phyloP scores from a whole-genome alignment of 2,329 filamentous ascomycete genomes.

The Neofusicoccum umdonicola region DNA sequence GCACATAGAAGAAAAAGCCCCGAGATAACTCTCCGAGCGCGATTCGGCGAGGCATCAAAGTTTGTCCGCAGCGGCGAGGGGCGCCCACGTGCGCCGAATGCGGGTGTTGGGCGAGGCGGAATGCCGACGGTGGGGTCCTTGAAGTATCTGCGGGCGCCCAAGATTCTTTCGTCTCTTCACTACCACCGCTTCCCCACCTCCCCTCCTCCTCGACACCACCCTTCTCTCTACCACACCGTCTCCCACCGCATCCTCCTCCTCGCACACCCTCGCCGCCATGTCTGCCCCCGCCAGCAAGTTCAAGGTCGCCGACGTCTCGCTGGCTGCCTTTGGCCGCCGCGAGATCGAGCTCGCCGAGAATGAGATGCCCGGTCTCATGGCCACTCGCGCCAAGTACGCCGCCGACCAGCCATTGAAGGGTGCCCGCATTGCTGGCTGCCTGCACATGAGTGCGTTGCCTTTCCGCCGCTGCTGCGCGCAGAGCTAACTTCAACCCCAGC shows the following conservation, averaged over 20 bases:
- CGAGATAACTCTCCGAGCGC: background rate
- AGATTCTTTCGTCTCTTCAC: constrained; percentile 9
- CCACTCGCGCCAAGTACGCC: constrained; percentile 88
- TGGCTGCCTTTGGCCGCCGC: constrained; percentile 97
- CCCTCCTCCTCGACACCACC: background rate
- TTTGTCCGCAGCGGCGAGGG: background rate
- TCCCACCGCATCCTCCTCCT: constrained; percentile 20
- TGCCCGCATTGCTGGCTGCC: constrained; percentile 93
- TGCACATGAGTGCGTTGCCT: constrained; percentile 82
- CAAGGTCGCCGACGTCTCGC: constrained; percentile 97
- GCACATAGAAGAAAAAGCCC: background rate
- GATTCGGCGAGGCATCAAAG: background rate
- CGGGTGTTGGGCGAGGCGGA: background rate
- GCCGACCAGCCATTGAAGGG: constrained; percentile 89
- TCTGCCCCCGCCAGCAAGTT: constrained; percentile 83
- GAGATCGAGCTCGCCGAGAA: constrained; percentile 97
- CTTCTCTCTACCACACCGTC: constrained; percentile 20
- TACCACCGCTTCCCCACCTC: constrained; percentile 12
- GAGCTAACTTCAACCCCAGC: constrained; percentile 46
- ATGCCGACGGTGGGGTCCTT: constrained; percentile 14
- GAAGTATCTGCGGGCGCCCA: constrained; percentile 15
- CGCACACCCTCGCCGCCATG: constrained; percentile 41
- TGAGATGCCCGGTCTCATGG: constrained; percentile 95
- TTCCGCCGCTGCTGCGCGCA: background rate
- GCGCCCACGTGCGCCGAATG: constrained; percentile 7